A percentile compares a stretch with the other conserved stretches of the same genome.
Conservation (phyloP, 2,329 filamentous ascomycete species). For the Pseudocercospora fuligena region DNA sequence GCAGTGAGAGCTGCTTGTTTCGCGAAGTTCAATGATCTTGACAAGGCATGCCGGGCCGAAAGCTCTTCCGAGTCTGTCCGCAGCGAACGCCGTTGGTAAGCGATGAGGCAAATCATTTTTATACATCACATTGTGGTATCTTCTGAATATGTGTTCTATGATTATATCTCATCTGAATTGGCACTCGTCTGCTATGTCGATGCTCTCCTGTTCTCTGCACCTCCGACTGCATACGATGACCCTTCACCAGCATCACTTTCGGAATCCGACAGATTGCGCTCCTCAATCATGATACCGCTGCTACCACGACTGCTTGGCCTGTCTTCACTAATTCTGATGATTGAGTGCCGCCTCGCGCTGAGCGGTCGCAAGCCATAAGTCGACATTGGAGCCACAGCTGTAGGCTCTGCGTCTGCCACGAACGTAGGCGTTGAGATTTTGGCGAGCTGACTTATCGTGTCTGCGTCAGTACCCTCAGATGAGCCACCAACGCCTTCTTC, state of each 20-base stretch:
- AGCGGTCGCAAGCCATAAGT: conserved; percentile 23
- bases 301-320: conserved; percentile 41
- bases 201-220: conserved; percentile 7
- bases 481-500: conserved; percentile 13
- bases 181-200: not conserved
- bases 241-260: conserved; percentile 40
- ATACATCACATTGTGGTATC: not conserved
- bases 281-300: conserved; percentile 48
- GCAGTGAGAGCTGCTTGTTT: conserved; percentile 13
- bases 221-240: not conserved
- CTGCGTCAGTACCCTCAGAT: conserved; percentile 28
- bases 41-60: not conserved
- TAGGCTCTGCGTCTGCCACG: conserved; percentile 44
- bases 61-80: conserved; percentile 1
- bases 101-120: not conserved
- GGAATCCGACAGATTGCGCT: conserved; percentile 44
- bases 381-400: conserved; percentile 20
- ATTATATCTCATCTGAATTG: not conserved
- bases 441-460: conserved; percentile 43
- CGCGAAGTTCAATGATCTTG: not conserved
- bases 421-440: conserved; percentile 43
- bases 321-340: conserved; percentile 35
- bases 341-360: not conserved
- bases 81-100: conserved; percentile 1
- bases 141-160: not conserved